These are phyloP conservation scores for Zopfochytrium polystomum DNA, from an alignment of 371 early-diverging fungal genomes.

Conservation along the genomic window DNA sequence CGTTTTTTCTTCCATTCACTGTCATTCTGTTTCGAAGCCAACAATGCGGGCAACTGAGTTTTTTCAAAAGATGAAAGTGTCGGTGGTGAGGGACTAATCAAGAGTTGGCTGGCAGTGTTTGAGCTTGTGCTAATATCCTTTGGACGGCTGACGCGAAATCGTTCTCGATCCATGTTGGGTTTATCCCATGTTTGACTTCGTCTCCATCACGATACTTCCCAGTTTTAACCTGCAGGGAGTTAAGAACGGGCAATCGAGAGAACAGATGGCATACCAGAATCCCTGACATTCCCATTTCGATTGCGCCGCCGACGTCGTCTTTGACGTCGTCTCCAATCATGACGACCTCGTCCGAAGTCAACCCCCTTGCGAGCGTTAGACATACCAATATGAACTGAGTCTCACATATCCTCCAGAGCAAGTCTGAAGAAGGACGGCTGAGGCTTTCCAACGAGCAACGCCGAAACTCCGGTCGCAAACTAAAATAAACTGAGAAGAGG, in stretches of 20 bases:
- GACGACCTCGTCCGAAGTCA: conserved; percentile 56
- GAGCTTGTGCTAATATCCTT: too few species aligned
- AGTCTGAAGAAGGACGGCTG: conserved; percentile 66
- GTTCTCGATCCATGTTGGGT: conserved; percentile 42
- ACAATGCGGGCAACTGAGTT: too few species aligned
- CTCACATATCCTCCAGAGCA: conserved; percentile 70
- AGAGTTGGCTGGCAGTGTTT: too few species aligned
- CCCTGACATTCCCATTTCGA: conserved; percentile 65
- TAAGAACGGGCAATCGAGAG: neutral
- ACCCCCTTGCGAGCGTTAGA: conserved; percentile 22
- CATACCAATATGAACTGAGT: neutral
- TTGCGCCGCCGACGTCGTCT: conserved; percentile 76
- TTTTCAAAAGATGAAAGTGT: too few species aligned
- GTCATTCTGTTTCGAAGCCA: too few species aligned
- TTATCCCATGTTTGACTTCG: conserved; percentile 48
- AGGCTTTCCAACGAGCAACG: conserved; percentile 83
- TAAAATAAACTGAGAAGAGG: too few species aligned
- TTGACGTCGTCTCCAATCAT: conserved; percentile 84
- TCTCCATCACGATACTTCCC: conserved; percentile 79
- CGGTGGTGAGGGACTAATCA: too few species aligned
- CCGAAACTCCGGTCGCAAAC: conserved; percentile 59
- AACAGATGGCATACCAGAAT: conserved; percentile 50
- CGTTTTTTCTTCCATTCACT: too few species aligned
- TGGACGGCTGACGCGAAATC: conserved; percentile 53
- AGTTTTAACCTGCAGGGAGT: conserved; percentile 55